phyloP scores from a whole-genome alignment of 83 land plant species.

The Diphasiastrum complanatum region DNA sequence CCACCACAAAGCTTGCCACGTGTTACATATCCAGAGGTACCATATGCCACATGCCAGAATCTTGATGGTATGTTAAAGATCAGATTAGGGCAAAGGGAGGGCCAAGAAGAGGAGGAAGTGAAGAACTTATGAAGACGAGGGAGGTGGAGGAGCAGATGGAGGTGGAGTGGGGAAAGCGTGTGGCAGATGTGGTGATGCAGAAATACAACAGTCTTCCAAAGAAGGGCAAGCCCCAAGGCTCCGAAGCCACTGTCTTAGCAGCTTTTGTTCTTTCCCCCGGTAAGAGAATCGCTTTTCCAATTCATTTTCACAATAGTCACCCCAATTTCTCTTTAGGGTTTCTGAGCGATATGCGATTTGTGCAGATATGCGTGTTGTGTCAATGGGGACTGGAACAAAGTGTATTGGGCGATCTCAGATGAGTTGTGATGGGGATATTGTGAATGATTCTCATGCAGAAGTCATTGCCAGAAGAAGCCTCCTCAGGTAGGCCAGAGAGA shows the following conservation, averaged over 20 bases:
- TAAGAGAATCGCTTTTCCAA: no score
- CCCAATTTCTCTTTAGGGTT: neutral
- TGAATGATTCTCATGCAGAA: conserved; percentile 94
- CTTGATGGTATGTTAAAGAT: no score
- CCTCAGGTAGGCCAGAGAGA: conserved; percentile 41
- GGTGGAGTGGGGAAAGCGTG: conserved; percentile 46
- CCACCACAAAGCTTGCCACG: no score
- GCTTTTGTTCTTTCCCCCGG: conserved; percentile 80
- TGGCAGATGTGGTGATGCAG: conserved; percentile 48
- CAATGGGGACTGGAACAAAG: conserved; percentile 93
- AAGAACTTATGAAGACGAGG: no score
- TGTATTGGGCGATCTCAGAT: conserved; percentile 60
- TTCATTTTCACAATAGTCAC: no score
- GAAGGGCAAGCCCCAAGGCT: conserved; percentile 94
- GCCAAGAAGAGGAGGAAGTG: no score
- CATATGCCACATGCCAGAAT: no score
- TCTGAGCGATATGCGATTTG: neutral
- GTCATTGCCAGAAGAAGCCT: conserved; percentile 74
- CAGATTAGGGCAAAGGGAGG: no score
- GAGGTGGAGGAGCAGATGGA: neutral
- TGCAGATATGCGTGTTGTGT: conserved; percentile 58
- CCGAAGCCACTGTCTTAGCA: conserved; percentile 76
- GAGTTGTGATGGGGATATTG: conserved; percentile 64
- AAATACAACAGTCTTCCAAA: conserved; percentile 63
- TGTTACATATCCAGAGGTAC: no score